phyloP scores from a whole-genome alignment of 345 rosid species.

The Crucihimalaya himalaica region DNA sequence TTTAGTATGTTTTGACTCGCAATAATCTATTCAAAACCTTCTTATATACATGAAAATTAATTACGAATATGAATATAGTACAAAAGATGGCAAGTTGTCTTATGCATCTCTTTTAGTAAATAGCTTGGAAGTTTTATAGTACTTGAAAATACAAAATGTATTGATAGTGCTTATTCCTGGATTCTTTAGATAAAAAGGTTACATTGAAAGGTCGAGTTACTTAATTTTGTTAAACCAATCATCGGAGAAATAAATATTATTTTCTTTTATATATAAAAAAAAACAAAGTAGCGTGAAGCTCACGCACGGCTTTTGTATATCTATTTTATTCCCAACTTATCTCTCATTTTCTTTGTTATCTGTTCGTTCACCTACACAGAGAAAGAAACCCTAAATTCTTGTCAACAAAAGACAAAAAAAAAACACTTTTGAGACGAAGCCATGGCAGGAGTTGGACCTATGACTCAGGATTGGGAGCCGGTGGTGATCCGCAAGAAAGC shows the following conservation, averaged over 20 bases:
- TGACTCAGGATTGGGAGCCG: slow-evolving; percentile 88
- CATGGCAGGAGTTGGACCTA: slow-evolving; percentile 74
- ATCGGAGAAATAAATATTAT: not conserved
- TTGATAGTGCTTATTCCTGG: not conserved
- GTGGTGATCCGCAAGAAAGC: slow-evolving; percentile 78
- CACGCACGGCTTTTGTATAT: slow-evolving; percentile 20
- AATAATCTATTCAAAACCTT: too few species aligned
- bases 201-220: not conserved
- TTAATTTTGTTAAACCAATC: not conserved
- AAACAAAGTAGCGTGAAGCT: slow-evolving; percentile 26
- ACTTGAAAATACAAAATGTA: not conserved
- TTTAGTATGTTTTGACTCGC: too few species aligned
- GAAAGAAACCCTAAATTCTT: slow-evolving; percentile 34
- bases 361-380: not conserved
- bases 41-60: too few species aligned
- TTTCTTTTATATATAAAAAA: too few species aligned
- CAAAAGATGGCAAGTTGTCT: not conserved
- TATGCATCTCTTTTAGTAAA: not conserved
- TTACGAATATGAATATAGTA: not conserved
- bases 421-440: slow-evolving; percentile 1
- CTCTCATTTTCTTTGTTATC: not conserved
- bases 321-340: not conserved
- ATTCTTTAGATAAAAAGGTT: not conserved
- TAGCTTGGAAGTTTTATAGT: not conserved
- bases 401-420: slow-evolving; percentile 4